Conservation (phyloP, 441 rosid species). For the Geranium incanum region DNA sequence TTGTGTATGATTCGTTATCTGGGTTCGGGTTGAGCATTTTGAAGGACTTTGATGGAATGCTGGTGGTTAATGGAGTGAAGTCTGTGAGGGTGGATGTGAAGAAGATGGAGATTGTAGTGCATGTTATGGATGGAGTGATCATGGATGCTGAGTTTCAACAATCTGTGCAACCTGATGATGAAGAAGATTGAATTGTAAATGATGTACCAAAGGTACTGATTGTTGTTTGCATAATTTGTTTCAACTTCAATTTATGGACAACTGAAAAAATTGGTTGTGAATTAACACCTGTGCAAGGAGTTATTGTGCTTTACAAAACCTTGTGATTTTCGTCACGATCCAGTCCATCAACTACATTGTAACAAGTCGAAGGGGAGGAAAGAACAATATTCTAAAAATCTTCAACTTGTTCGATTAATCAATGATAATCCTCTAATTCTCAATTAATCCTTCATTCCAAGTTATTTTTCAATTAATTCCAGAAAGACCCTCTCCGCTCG, state of each 20-base stretch:
- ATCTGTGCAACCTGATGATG: constrained; percentile 37
- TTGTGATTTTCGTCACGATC: too few relatives aligned
- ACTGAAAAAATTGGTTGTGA: too few relatives aligned
- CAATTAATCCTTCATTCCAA: too few relatives aligned
- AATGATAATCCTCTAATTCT: too few relatives aligned
- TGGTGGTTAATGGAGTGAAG: constrained; percentile 43
- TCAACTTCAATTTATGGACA: neutral
- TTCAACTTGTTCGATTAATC: too few relatives aligned
- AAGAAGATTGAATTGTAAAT: constrained; percentile 20
- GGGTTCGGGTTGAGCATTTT: constrained; percentile 39
- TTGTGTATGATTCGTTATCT: constrained; percentile 49
- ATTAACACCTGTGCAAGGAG: too few relatives aligned
- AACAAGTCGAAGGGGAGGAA: too few relatives aligned
- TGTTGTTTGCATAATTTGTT: neutral
- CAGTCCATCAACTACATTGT: too few relatives aligned
- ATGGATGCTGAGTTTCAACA: constrained; percentile 70
- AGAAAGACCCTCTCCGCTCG: too few relatives aligned
- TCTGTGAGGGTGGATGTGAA: constrained; percentile 40
- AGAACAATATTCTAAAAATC: too few relatives aligned
- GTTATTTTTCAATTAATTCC: too few relatives aligned
- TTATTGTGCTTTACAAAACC: too few relatives aligned
- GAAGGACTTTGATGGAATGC: constrained; percentile 33
- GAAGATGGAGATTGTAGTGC: constrained; percentile 39
- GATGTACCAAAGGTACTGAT: neutral
- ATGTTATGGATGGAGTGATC: constrained; percentile 53